Evolutionary conservation across 2,329 filamentous ascomycete species (phyloP).

Genomic region (Aspergillus quadrilineatus): DNA sequence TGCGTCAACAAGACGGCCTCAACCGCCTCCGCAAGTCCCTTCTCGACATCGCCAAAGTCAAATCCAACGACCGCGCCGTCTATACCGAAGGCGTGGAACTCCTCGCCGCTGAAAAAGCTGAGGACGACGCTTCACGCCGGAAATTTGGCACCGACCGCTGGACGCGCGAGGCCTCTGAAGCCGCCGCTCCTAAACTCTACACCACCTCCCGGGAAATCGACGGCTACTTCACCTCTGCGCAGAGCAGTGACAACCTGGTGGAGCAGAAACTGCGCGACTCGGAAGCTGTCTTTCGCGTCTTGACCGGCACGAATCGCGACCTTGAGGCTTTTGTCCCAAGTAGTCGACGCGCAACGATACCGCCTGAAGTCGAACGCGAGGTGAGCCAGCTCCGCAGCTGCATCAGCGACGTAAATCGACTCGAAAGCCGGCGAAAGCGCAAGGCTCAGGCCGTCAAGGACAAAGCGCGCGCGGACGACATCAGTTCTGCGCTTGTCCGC

Average conservation of each 20-base stretch:
- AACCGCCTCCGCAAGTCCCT: slow-evolving; percentile 75
- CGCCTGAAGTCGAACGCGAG: slow-evolving; percentile 75
- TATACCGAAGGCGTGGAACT: slow-evolving; percentile 82
- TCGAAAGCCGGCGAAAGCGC: slow-evolving; percentile 76
- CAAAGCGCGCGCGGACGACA: slow-evolving; percentile 82
- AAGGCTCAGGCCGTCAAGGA: slow-evolving; percentile 76
- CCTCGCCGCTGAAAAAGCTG: slow-evolving; percentile 74
- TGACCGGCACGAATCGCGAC: slow-evolving; percentile 76
- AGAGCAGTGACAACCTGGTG: slow-evolving; percentile 67
- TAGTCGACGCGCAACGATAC: slow-evolving; percentile 74
- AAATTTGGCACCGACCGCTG: slow-evolving; percentile 88
- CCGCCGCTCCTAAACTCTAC: slow-evolving; percentile 72
- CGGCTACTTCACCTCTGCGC: slow-evolving; percentile 75
- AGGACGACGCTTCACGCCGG: slow-evolving; percentile 72
- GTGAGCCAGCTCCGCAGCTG: slow-evolving; percentile 73
- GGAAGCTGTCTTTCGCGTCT: slow-evolving; percentile 70
- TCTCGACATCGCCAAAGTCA: slow-evolving; percentile 86
- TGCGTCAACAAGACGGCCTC: slow-evolving; percentile 84
- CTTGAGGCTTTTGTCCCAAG: slow-evolving; percentile 88
- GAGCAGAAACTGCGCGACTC: slow-evolving; percentile 75
- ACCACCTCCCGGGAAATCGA: slow-evolving; percentile 74
- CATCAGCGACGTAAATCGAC: slow-evolving; percentile 78
- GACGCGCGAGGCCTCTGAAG: slow-evolving; percentile 67
- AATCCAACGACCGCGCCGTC: slow-evolving; percentile 70
- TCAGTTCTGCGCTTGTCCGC: slow-evolving; percentile 76